Evolutionary conservation across 805 yeast genomes (phyloP), one percentile per base, ranked within the genome.

Genomic region (Sporopachydermia lactativora): DNA sequence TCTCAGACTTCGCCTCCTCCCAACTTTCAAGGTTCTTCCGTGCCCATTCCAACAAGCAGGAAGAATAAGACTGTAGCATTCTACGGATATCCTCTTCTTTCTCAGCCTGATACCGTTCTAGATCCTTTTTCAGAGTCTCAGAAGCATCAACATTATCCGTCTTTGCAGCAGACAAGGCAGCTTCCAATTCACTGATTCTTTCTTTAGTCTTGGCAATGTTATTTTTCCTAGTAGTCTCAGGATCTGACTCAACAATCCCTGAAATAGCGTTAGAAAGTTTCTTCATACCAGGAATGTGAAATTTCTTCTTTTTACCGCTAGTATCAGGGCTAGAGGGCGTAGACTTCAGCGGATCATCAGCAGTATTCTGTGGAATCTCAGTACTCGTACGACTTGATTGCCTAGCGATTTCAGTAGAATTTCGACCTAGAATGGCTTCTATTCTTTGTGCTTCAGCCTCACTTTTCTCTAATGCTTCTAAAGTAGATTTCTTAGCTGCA

Each of bases 161-260:
- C 42, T 71, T 71, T 13, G 80, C 70, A 0, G 68, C 69, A 3
- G 52, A 52, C n/a, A 74, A 64, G 17, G 77, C 76, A 28, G 61
- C 68, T 44, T 68, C 68, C 40, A 73, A 59, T 40, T 64, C 66
- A 11, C 59, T 48, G 18, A 77, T 70, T 43, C 64, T 69, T 41
- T 62, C 68, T 37, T 59, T 55, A 5, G 65, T 61, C 56, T 62
- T 66, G 4, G 63, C 63, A 39, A 66, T 59, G 46, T 59, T 64
- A 39, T 68, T 74, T 41, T 76, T 69, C 15, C 83, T 62, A 2
- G 78, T 66, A n/a, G 71, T 61, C 42, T 75, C 81, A 0, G 84
- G 82, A 47, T 78, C 79, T 24, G 69, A 72, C 44, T 78, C 82
- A 49, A 77, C 73, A 37, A 77, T 70, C 38, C 77, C 81, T 49